Percentiles rank a stretch among this genome's conserved stretches.
These are phyloP conservation scores for Zoysia matrella DNA, from an alignment of 202 grass and related monocot species.

Conservation along the genomic window DNA sequence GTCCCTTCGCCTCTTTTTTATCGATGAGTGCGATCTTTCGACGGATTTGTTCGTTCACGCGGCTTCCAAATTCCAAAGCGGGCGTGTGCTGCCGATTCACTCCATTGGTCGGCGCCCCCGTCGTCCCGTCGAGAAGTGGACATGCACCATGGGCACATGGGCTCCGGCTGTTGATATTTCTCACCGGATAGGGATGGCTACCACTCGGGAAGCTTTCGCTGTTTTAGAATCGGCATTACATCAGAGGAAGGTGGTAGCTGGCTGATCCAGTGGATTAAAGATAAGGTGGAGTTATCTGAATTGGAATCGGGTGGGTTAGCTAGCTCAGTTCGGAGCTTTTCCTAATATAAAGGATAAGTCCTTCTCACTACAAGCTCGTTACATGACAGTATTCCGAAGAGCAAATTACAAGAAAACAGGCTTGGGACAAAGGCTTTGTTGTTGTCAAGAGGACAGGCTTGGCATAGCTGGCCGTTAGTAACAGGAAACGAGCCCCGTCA, in stretches of 20 bases:
- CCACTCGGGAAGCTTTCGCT: not conserved
- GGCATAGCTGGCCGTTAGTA: not conserved
- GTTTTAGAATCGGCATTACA: constrained; percentile 5
- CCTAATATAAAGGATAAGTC: not conserved
- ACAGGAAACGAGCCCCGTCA: not conserved
- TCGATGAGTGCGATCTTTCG: constrained; percentile 4
- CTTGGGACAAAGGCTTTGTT: too few species aligned
- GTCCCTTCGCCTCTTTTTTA: not conserved
- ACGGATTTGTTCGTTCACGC: constrained; percentile 21
- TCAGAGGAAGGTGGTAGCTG: not conserved
- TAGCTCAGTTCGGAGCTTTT: not conserved
- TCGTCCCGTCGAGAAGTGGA: constrained; percentile 48
- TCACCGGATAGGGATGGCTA: constrained; percentile 10
- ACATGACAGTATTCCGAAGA: not conserved
- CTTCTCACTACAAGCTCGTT: not conserved
- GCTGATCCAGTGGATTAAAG: not conserved
- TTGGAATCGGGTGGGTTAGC: not conserved
- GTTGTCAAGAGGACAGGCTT: not conserved
- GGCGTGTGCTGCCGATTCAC: constrained; percentile 26
- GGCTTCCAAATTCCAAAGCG: constrained; percentile 35
- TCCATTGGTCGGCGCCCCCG: constrained; percentile 36
- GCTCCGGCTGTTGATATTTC: constrained; percentile 27
- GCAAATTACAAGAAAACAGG: constrained; percentile 15
- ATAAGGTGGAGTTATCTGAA: constrained; percentile 16
- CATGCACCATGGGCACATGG: constrained; percentile 44